phyloP scores from a whole-genome alignment of 78 protist species.

The Cyanophora paradoxa region DNA sequence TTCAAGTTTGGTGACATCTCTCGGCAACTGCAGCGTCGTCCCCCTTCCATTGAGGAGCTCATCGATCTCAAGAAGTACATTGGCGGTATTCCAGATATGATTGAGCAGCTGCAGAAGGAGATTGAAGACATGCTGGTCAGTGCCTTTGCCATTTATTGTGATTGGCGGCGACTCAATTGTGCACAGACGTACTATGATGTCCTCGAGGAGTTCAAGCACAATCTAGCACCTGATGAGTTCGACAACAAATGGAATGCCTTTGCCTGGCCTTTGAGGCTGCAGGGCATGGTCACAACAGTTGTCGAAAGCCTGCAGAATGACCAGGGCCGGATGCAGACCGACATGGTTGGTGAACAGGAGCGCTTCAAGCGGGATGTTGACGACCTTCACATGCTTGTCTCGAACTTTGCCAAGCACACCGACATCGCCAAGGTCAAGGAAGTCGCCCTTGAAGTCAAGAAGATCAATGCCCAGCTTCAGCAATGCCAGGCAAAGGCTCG shows the following conservation, averaged over 20 bases:
- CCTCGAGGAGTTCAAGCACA: conserved; percentile 39
- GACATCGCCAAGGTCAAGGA: conserved; percentile 28
- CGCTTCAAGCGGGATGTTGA: conserved; percentile 32
- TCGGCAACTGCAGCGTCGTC: background rate
- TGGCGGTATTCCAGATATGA: conserved; percentile 9
- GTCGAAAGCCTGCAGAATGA: conserved; percentile 11
- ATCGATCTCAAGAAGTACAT: conserved; percentile 32
- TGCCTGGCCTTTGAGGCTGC: conserved; percentile 24
- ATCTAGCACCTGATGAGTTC: conserved; percentile 39
- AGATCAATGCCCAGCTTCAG: conserved; percentile 14
- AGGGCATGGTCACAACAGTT: conserved; percentile 18
- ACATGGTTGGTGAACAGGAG: conserved; percentile 30
- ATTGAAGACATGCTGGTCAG: background rate
- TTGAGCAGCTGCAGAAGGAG: conserved; percentile 1
- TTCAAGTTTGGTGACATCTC: background rate
- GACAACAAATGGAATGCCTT: conserved; percentile 28
- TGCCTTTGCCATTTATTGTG: no score
- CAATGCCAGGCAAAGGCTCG: background rate
- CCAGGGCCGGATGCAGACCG: conserved; percentile 28
- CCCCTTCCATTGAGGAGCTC: conserved; percentile 34
- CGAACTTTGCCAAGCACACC: conserved; percentile 23
- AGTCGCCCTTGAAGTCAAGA: conserved; percentile 43
- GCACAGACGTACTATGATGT: conserved; percentile 23
- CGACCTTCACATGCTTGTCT: conserved; percentile 10
- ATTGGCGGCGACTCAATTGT: no score